A percentile compares a stretch with the other conserved stretches of the same genome.
phyloP scores from a whole-genome alignment of 202 grass and related monocot genomes.

The Schoenoplectus triqueter region DNA sequence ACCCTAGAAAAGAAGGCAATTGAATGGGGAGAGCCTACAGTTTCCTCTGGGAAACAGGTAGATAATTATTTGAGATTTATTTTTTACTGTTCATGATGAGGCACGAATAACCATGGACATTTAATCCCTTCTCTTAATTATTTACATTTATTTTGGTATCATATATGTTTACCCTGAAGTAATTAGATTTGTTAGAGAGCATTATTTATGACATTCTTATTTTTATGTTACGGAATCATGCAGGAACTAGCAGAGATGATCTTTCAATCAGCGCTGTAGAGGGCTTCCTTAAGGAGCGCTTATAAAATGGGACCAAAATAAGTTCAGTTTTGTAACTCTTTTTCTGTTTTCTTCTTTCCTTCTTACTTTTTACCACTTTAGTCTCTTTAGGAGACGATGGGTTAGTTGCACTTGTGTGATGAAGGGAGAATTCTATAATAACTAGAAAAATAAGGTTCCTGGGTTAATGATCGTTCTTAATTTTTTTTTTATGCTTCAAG shows the following conservation, averaged over 20 bases:
- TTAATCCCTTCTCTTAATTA: neutral
- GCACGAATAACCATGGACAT: too few relatives aligned
- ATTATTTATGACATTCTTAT: neutral
- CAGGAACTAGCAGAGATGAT: slow-evolving; percentile 91
- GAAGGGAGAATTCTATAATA: neutral
- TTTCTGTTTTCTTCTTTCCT: neutral
- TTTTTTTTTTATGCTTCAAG: neutral
- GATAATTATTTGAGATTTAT: neutral
- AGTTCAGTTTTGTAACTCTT: slow-evolving; percentile 37
- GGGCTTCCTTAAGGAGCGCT: slow-evolving; percentile 34
- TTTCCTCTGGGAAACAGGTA: slow-evolving; percentile 92
- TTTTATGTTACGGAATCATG: slow-evolving; percentile 23
- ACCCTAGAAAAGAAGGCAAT: slow-evolving; percentile 82
- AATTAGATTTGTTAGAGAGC: neutral
- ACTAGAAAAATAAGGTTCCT: slow-evolving; percentile 22
- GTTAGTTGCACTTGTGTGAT: slow-evolving; percentile 24
- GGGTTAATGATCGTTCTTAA: neutral
- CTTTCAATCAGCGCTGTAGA: slow-evolving; percentile 86
- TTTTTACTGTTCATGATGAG: too few relatives aligned
- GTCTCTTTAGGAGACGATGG: neutral
- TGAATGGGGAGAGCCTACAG: slow-evolving; percentile 88
- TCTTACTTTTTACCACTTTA: neutral
- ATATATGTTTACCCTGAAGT: neutral
- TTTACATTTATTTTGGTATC: neutral
- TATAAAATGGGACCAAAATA: slow-evolving; percentile 17